A percentile compares a stretch with the other conserved stretches of the same genome.
These are phyloP conservation scores for Cyclotella cryptica DNA, from an alignment of 108 stramenopile genomes.

Conservation along the genomic window DNA sequence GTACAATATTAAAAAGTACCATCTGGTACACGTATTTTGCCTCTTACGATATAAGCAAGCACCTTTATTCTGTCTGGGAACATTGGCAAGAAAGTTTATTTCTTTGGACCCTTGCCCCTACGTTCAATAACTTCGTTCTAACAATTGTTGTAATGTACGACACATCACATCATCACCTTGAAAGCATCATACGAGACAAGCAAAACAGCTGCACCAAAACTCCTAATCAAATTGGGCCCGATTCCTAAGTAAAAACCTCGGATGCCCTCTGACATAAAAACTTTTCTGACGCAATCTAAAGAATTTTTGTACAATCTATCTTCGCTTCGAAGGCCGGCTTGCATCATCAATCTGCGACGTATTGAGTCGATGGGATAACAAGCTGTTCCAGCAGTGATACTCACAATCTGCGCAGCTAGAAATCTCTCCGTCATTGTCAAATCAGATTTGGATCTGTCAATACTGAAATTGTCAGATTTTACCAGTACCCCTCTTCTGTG, in stretches of 20 bases:
- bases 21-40: too few relatives aligned
- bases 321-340: slow-evolving; percentile 66
- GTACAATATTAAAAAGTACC: too few relatives aligned
- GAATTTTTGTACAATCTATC: slow-evolving; percentile 67
- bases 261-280: slow-evolving; percentile 69
- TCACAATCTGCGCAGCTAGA: slow-evolving; percentile 88
- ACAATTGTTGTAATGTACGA: not conserved
- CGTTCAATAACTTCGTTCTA: not conserved
- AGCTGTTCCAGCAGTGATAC: slow-evolving; percentile 88
- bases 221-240: slow-evolving; percentile 83
- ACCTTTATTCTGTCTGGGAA: too few relatives aligned
- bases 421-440: slow-evolving; percentile 80
- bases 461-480: slow-evolving; percentile 29
- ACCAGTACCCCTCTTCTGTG: slow-evolving; percentile 48
- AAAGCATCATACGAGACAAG: slow-evolving; percentile 83
- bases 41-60: too few relatives aligned
- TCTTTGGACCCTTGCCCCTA: too few relatives aligned
- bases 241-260: slow-evolving; percentile 83
- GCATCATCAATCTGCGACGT: slow-evolving; percentile 97
- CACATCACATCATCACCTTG: slow-evolving; percentile 47
- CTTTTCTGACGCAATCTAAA: slow-evolving; percentile 66
- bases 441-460: slow-evolving; percentile 15
- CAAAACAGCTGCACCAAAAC: slow-evolving; percentile 81
- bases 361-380: slow-evolving; percentile 99
- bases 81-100: too few relatives aligned